phyloP scores from a whole-genome alignment of 192 early-diverging fungal species.

The Umbelopsis sp. region DNA sequence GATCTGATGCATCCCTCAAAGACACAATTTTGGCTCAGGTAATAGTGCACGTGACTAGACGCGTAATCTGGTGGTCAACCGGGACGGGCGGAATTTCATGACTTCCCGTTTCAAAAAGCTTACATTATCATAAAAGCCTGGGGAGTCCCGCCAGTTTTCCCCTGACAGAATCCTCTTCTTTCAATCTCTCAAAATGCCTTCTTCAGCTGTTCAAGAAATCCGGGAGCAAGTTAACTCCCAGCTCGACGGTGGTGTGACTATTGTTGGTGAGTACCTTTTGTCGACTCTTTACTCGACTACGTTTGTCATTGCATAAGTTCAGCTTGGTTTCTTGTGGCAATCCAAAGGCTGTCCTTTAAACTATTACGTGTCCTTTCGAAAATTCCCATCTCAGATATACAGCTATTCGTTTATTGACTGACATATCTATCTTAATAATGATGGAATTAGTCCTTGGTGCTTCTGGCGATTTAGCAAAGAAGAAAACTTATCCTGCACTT shows the following conservation, averaged over 20 bases:
- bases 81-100: conserved; percentile 5
- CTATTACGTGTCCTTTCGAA: not conserved
- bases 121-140: conserved; percentile 7
- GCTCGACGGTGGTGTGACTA: conserved; percentile 24
- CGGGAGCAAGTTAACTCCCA: conserved; percentile 24
- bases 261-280: conserved; percentile 22
- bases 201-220: conserved; percentile 27
- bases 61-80: not conserved
- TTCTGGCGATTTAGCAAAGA: conserved; percentile 93
- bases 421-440: not conserved
- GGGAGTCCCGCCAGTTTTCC: conserved; percentile 8
- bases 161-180: conserved; percentile 1
- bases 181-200: not conserved
- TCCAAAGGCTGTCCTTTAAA: not conserved
- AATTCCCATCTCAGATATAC: no score
- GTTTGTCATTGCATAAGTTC: not conserved
- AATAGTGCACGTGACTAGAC: not conserved
- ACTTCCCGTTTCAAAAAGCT: not conserved
- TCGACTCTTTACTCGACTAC: not conserved
- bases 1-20: not conserved
- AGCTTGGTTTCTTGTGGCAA: not conserved
- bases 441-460: conserved; percentile 68
- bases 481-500: conserved; percentile 94
- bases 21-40: not conserved
- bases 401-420: no score